These are phyloP conservation scores for Colletotrichum liaoningense DNA, from an alignment of 2,329 filamentous ascomycete species.

Conservation along the genomic window DNA sequence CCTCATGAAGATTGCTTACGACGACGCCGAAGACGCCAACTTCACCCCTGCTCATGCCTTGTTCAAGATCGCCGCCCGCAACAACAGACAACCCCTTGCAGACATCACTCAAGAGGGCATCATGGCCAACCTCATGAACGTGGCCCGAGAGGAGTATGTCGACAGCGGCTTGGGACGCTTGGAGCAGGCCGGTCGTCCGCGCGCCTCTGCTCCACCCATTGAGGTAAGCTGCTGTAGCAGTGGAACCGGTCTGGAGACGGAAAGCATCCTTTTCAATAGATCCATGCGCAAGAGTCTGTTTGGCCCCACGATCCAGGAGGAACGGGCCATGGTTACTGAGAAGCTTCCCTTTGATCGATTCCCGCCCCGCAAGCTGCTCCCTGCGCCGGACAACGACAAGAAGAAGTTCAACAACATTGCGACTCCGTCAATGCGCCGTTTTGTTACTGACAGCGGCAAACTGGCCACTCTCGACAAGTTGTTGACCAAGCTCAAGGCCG, in stretches of 20 bases:
- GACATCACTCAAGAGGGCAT: conserved; percentile 79
- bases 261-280: conserved; percentile 82
- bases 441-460: conserved; percentile 98
- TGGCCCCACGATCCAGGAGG: conserved; percentile 71
- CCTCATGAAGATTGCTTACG: conserved; percentile 76
- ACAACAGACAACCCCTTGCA: conserved; percentile 73
- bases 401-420: conserved; percentile 89
- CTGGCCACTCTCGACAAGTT: conserved; percentile 90
- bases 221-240: conserved; percentile 81
- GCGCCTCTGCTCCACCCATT: conserved; percentile 86
- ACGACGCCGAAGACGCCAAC: conserved; percentile 69
- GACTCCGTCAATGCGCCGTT: conserved; percentile 96
- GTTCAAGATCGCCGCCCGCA: conserved; percentile 81
- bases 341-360: conserved; percentile 75
- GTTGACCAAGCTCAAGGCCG: conserved; percentile 89
- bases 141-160: conserved; percentile 74
- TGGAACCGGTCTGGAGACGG: conserved; percentile 72
- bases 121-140: conserved; percentile 81
- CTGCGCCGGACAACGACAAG: conserved; percentile 83
- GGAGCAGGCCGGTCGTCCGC: conserved; percentile 84
- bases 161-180: conserved; percentile 80
- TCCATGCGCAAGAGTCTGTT: conserved; percentile 80
- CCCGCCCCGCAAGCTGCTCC: conserved; percentile 75
- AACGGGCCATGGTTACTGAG: conserved; percentile 79
- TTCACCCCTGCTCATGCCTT: conserved; percentile 81